Evolutionary conservation across 371 early-diverging fungal genomes (phyloP), one percentile per base, ranked within the genome.

Genomic region (Rhizomucor pusillus): DNA sequence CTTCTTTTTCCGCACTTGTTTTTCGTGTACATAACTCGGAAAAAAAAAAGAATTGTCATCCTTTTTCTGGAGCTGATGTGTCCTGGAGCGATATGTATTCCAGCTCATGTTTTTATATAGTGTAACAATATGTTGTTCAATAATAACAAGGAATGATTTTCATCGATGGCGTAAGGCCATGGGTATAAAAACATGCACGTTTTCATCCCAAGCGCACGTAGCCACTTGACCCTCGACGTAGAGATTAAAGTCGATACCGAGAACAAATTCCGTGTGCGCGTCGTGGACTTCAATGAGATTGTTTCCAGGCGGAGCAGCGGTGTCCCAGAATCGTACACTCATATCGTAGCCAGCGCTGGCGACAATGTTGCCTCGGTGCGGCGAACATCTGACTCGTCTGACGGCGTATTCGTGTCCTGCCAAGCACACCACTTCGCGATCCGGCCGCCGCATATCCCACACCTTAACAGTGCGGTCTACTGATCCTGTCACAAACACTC

Each of bases 121-220:
- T 34, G 47, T 44, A 35, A 54, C 13, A 54, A 43, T 33, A 43
- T 40, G 12, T 24, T n/a, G 47, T n/a, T n/a, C n/a, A n/a, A n/a
- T n/a, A n/a, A n/a, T n/a, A n/a, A n/a, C n/a, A n/a, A n/a, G n/a
- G n/a, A n/a, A n/a, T 22, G 18, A 41, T 10, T 19, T 60, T 60
- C 67, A 77, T 60, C 74, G 69, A 43, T 62, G 62, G 44, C 71
- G 50, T 25, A 78, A 60, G 7, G 71, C 57, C 22, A 73, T 77
- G 20, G 84, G 86, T 41, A 74, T 65, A 65, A 84, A 80, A 14
- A 88, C 75, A 71, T 84, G 82, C 10, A 97, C 80, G 25, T 67
- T 71, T 68, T 95, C 95, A 65, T 97, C 97, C 97, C 97, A 97
- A 22, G 91, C 89, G 69, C 94, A 93, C 0, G 96, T 93, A 7